Base-by-base conservation (phyloP, 2,329 filamentous ascomycete genomes). In the Aspergillus sp. region DNA sequence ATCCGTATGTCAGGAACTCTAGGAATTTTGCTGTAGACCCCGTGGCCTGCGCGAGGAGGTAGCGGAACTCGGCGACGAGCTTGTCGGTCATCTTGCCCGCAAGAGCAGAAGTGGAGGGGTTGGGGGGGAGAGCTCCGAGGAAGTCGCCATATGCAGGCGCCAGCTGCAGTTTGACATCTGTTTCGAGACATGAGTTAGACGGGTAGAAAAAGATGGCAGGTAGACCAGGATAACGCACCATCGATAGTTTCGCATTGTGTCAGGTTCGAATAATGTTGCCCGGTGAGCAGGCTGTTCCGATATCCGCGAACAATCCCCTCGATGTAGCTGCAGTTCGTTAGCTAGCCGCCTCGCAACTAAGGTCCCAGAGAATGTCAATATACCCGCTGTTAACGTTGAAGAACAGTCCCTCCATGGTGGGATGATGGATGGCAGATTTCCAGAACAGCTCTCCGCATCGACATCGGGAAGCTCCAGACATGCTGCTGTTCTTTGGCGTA, bases 191-290 rank as follows among this genome's bases (percentile, higher is more conserved):
- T 9, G 7, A 35, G 40, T 31, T 39, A 31, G 47, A 51, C 24
- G 9, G 14, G 51, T 15, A 27, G 27, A 14, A 21, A 17, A 4
- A 12, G 12, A 24, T 21, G 15, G 51, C 14, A 46, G 33, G 51
- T 52, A 64, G 59, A 54, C 37, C 6, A 9, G 14, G 12, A 33
- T 9, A 57, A 67, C 82, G 68, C 78, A 95, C 93, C 93, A 79
- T 98, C 93, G 69, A 98, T 93, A 50, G 87, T 96, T 80, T 98
- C 93, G 85, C 93, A 98, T 84, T 98, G 93, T 62, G 90, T 96
- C 78, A 98, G 79, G 81, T 98, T 99, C 80, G 84, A 88, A 81
- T 99, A 99, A 81, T 93, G 96, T 74, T 91, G 84, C 76, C 88
- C 81, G 56, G 90, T 98, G 73, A 99, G 85, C 63, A 99, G 89